A percentile compares a stretch with the other conserved stretches of the same genome.
Evolutionary conservation across 495 filamentous ascomycete species (phyloP).

Genomic region (Xylaria cubensis): DNA sequence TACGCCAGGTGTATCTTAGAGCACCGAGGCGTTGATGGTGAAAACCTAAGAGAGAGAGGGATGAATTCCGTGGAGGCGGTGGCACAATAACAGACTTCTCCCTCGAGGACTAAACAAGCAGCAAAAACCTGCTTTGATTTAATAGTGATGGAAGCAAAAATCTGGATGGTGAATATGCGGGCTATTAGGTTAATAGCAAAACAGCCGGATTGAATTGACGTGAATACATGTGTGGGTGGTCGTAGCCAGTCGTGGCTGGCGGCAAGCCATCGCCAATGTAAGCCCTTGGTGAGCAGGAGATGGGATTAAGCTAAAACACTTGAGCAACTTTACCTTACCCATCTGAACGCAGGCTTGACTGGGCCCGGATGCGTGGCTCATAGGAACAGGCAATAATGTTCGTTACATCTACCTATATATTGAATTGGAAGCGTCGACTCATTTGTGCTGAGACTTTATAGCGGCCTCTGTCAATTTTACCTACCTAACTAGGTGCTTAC

Average conservation of each 20-base stretch:
- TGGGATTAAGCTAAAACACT: not conserved
- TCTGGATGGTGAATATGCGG: not conserved
- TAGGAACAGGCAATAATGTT: not conserved
- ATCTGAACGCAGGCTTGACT: not conserved
- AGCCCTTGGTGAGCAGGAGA: not conserved
- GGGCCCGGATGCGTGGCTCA: not conserved
- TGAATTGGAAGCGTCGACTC: not conserved
- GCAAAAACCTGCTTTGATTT: not conserved
- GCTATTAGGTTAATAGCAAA: not conserved
- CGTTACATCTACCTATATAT: not conserved
- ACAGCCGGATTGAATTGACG: not conserved
- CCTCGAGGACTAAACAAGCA: not conserved
- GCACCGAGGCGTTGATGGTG: not conserved
- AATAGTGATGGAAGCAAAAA: not conserved
- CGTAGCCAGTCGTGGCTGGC: not conserved
- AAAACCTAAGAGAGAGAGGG: not conserved
- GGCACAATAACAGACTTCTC: not conserved
- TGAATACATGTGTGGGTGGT: not conserved
- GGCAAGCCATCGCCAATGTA: too few relatives aligned
- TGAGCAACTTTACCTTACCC: not conserved
- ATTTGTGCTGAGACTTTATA: not conserved
- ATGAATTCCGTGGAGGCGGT: not conserved
- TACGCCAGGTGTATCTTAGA: not conserved
- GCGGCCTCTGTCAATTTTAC: not conserved
- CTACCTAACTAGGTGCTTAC: too few relatives aligned